These are phyloP conservation scores for Rhizophagus sp. DNA, from an alignment of 192 early-diverging fungal species.

Conservation along the genomic window DNA sequence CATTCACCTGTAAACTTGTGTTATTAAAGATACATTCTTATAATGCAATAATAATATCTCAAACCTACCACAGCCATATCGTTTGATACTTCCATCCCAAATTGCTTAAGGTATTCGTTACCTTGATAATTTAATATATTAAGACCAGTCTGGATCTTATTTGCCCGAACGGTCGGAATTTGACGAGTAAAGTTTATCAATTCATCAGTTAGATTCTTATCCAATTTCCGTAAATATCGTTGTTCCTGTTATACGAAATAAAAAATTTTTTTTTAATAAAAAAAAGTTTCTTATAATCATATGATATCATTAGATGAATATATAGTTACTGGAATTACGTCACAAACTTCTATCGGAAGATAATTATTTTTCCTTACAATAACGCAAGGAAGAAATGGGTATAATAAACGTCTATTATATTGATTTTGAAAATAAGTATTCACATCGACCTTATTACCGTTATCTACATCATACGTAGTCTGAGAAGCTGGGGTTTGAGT, in stretches of 20 bases:
- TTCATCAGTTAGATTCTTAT: conserved; percentile 84
- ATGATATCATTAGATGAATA: too few species aligned
- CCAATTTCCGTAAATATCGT: conserved; percentile 72
- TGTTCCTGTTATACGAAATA: conserved; percentile 57
- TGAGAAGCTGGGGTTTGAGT: conserved; percentile 65
- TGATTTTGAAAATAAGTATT: conserved; percentile 38
- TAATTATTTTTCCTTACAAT: conserved; percentile 67
- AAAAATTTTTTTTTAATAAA: too few species aligned
- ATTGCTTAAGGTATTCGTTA: conserved; percentile 74
- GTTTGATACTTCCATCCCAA: conserved; percentile 67
- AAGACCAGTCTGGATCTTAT: conserved; percentile 76
- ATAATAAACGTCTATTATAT: not conserved
- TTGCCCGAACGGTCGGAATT: conserved; percentile 31
- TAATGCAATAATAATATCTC: not conserved
- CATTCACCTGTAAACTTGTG: conserved; percentile 1
- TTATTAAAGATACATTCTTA: conserved; percentile 9
- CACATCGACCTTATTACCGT: too few species aligned
- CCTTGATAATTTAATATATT: conserved; percentile 60
- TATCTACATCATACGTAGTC: not conserved
- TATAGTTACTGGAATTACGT: not conserved
- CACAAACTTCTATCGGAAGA: conserved; percentile 91
- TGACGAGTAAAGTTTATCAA: conserved; percentile 64
- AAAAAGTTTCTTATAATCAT: too few species aligned
- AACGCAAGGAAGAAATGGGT: conserved; percentile 80
- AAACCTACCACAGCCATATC: conserved; percentile 61